These are phyloP conservation scores for Mucor lusitanicus DNA, from an alignment of 371 early-diverging fungal species.

Conservation along the genomic window DNA sequence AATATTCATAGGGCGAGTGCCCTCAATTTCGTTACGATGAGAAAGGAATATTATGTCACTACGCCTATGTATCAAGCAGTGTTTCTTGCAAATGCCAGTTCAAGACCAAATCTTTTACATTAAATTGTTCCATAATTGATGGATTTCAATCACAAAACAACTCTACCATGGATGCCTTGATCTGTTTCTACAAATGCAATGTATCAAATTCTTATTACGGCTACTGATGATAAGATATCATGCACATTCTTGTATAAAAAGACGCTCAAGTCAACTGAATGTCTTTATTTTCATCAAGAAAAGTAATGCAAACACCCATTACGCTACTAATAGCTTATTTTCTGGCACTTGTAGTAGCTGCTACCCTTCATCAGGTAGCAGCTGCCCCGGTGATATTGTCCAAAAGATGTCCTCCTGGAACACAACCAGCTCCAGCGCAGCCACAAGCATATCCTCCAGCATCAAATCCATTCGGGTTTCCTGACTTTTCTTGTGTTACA, in stretches of 20 bases:
- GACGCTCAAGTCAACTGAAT: background rate
- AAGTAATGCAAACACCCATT: background rate
- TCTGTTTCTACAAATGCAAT: background rate
- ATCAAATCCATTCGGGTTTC: background rate
- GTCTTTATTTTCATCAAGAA: background rate
- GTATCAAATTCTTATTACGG: background rate
- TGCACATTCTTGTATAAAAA: background rate
- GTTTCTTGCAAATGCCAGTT: background rate
- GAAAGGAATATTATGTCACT: background rate
- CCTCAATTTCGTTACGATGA: background rate
- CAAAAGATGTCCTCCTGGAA: conserved; percentile 8
- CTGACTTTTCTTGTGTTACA: background rate
- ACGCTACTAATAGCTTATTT: background rate
- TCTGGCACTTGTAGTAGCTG: background rate
- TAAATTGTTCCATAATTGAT: background rate
- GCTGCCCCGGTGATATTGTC: background rate
- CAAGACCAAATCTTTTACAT: background rate
- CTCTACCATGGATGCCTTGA: background rate
- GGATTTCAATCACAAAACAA: background rate
- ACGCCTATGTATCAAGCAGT: background rate
- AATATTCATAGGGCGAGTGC: background rate
- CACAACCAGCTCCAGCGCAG: background rate
- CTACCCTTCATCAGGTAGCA: background rate
- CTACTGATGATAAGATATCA: background rate
- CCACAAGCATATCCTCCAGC: background rate